These are phyloP conservation scores for Huntiella decipiens DNA, from an alignment of 2,329 filamentous ascomycete genomes.

Conservation along the genomic window DNA sequence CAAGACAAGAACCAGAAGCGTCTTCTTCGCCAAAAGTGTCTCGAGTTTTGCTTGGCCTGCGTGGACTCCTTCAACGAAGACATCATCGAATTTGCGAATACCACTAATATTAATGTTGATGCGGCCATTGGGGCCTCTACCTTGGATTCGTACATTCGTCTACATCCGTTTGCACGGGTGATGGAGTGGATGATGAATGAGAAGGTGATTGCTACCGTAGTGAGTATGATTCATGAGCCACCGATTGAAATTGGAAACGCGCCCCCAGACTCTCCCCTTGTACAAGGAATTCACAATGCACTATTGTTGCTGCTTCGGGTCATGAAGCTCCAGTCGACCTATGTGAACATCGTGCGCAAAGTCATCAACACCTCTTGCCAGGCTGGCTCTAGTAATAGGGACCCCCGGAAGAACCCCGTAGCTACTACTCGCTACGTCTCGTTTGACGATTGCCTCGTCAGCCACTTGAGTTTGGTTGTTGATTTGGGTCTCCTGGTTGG, in stretches of 20 bases:
- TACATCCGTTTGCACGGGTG: constrained; percentile 82
- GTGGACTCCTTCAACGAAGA: constrained; percentile 86
- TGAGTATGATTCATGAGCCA: constrained; percentile 62
- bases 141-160: constrained; percentile 58
- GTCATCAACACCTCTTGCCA: constrained; percentile 27
- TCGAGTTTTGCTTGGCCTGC: constrained; percentile 66
- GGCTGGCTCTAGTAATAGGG: constrained; percentile 19
- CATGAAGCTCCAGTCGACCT: constrained; percentile 76
- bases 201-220: constrained; percentile 61
- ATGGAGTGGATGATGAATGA: constrained; percentile 99
- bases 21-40: constrained; percentile 57
- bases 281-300: constrained; percentile 59
- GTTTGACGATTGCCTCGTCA: constrained; percentile 80
- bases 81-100: constrained; percentile 66
- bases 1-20: constrained; percentile 49
- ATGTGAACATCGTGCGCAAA: constrained; percentile 61
- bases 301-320: constrained; percentile 70
- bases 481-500: constrained; percentile 76
- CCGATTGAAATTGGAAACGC: constrained; percentile 52
- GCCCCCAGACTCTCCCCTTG: constrained; percentile 58
- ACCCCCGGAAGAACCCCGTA: constrained; percentile 27
- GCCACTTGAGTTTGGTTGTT: constrained; percentile 58
- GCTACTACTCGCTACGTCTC: constrained; percentile 56
- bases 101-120: constrained; percentile 58
- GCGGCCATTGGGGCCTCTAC: constrained; percentile 54